Evolutionary conservation across 148 eudicot species (phyloP), one percentile per base, ranked within the genome.

Genomic region (Heliosperma pusillum): DNA sequence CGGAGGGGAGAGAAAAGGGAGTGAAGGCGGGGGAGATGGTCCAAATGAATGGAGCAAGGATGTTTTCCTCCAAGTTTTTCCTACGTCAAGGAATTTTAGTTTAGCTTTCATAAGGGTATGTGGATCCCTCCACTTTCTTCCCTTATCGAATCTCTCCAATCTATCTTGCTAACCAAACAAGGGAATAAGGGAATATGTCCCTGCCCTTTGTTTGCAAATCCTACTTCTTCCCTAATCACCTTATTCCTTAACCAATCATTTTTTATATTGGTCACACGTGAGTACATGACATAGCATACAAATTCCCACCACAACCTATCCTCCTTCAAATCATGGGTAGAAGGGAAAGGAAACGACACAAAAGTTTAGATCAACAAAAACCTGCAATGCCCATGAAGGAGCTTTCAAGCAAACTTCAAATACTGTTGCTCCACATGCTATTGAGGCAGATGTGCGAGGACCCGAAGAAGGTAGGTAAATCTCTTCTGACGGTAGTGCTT

Each of bases 301-400:
- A 2, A 21, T n/a, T 22, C 20, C 12, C 7, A 22, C 25, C 62
- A 58, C 8, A 58, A 58, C 7, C 24, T 1, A 58, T 21, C 19
- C 16, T 52, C 16, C 56, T 7, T 19, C 13, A 60, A 60, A 9
- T 60, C 64, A 10, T 3, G 24, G 57, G 11, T 29, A 13, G 25
- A 13, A 24, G 52, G 68, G 24, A 44, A 70, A n/a, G 57, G 3
- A 55, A 50, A 66, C 10, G 20, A 25, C 71, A 36, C 59, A 58
- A 76, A 53, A 52, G 20, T 11, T 58, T 62, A 40, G 21, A 69
- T 33, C 5, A 63, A 74, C 69, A 66, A 78, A 55, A 70, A 95
- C 98, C 97, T 95, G 98, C 61, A 90, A 86, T 74, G 93, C 96
- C 97, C 98, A 92, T 19, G 93, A 78, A 65, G 97, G 98, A 36